phyloP scores from a whole-genome alignment of 2,329 filamentous ascomycete genomes.

The Chaetomium globosum region DNA sequence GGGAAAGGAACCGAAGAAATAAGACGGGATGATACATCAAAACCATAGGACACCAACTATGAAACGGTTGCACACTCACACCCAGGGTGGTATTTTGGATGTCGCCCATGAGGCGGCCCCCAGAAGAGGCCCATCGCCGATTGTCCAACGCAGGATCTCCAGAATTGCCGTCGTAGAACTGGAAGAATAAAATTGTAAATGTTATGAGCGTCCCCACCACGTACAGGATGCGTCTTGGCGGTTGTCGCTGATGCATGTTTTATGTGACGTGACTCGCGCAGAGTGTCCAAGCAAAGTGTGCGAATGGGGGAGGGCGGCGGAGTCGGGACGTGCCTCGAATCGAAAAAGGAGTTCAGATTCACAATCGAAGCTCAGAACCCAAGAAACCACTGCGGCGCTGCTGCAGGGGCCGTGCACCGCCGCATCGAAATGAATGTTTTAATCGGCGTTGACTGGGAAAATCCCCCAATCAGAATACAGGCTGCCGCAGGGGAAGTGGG shows the following conservation, averaged over 20 bases:
- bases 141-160: background rate
- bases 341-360: background rate
- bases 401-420: background rate
- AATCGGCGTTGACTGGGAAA: background rate
- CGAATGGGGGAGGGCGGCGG: no score
- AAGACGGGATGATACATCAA: background rate
- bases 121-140: background rate
- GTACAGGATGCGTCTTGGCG: background rate
- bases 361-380: background rate
- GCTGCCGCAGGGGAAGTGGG: background rate
- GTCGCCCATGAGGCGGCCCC: constrained; percentile 5
- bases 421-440: background rate
- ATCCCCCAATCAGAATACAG: background rate
- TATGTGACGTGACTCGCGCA: background rate
- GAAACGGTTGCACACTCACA: background rate
- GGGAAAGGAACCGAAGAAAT: background rate
- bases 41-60: background rate
- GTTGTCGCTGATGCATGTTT: background rate
- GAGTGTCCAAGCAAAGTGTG: no score
- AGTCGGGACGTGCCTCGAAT: background rate
- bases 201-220: background rate
- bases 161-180: background rate
- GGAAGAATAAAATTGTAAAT: background rate
- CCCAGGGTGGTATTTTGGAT: constrained; percentile 16
- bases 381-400: background rate